Evolutionary conservation across 164 flowering plant genomes (phyloP), one percentile per base, ranked within the genome.

Genomic region (Santalum album): DNA sequence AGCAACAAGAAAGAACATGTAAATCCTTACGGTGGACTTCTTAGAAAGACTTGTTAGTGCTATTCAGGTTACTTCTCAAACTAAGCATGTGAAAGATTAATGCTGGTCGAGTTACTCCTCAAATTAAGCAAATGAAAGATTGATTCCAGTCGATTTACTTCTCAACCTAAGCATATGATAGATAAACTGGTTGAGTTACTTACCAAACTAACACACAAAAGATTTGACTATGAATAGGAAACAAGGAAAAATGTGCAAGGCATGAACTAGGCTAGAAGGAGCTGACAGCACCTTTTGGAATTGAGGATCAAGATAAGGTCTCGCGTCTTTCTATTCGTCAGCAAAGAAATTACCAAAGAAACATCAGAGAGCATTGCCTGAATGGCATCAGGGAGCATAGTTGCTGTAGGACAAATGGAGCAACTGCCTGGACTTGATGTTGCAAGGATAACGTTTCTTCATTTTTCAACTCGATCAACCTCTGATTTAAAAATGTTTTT

Each of bases 361-460:
- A 85, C 61, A 57, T 77, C 80, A 39, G 81, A 72, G 12, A 82
- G 55, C 96, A 89, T 89, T 46, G 58, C 56, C 58, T 80, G 84
- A 61, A 84, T 82, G 59, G 79, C 69, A 66, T 87, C 96, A 32
- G 90, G 64, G n/a, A 22, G 83, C 32, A 63, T n/a, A 84, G 87
- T 65, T 92, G 96, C 71, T 92, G 99, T 54, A 89, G 74, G 53
- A 92, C 88, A 69, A 83, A 79, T 11, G 99, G 99, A 67, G 89
- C 78, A 67, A 89, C 90, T 52, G 99, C 76, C 67, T 92, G 99
- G 53, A 89, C 90, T 76, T 86, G 99, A 75, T 92, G 80, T 67
- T 85, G 94, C 68, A 92, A 66, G 47, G 99, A 84, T 66, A 83
- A 61, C 20, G 87, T 80, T 39, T 92, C 99, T 56, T 76, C 76